Base-by-base conservation (phyloP, 495 filamentous ascomycete species). In the Tetracladium marchalianum region DNA sequence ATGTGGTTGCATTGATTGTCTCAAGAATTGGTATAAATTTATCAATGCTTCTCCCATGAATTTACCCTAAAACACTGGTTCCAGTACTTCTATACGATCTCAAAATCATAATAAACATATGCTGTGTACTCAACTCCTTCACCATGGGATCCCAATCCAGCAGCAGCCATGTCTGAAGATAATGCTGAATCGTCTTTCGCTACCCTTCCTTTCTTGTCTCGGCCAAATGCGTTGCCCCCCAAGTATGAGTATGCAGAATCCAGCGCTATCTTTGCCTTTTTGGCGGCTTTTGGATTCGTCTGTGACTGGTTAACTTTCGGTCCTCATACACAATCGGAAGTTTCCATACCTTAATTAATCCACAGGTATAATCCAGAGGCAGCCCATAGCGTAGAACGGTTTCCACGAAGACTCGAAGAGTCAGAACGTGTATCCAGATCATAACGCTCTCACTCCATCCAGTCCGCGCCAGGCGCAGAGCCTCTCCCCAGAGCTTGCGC, bases 81-180 rank as follows among this genome's bases (percentile, higher is more conserved):
- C 43, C 32, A n/a, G 32, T 12, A 12, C 52, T 43, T 54, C 62
- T 66, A 71, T 55, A 74, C 70, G 60, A 93, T 82, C 60, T 88
- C 84, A 62, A 96, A 89, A 55, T 95, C 87, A 66, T 96, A 98
- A 68, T 87, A 96, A 61, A 96, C 93, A 67, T 93, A 98, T 24
- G 92, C 80, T 46, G 87, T 87, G 67, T 96, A 98, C 58, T 95
- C 92, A 49, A 78, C 76, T 38, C 78, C 80, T 50, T 85, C 81
- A 31, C 79, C 83, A 18, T 51, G 55, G 34, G 66, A 59, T 10
- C 67, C 72, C 31, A 77, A 55, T 15, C 76, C 80, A 1, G 72
- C 77, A 1, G 76, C 77, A 33, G 86, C 84, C 76, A 93, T 87
- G 47, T 95, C 88, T 35, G 77, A 81, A 24, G 82, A 81, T 41